Percentiles rank a stretch among this genome's conserved stretches.
These are phyloP conservation scores for Leccinum boreale DNA, from an alignment of 768 basidiomycete species.

Conservation along the genomic window DNA sequence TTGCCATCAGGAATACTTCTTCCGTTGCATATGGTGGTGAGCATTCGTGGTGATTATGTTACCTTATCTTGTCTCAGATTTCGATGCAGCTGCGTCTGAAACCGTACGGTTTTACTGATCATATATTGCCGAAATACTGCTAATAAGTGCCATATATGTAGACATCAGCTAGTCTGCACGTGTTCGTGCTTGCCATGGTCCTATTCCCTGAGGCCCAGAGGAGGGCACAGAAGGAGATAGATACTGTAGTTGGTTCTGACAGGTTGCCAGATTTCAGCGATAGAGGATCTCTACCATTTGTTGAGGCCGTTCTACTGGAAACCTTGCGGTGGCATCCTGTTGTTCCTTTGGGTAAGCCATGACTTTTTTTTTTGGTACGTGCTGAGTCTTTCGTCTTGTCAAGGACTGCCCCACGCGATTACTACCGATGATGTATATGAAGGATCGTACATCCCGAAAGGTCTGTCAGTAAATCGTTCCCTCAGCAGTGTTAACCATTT, in stretches of 20 bases:
- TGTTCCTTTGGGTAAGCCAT: conserved; percentile 19
- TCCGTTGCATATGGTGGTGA: conserved; percentile 24
- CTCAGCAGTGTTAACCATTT: not conserved
- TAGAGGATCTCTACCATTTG: conserved; percentile 21
- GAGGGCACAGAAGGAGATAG: conserved; percentile 25
- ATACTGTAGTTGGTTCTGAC: conserved; percentile 17
- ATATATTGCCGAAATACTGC: not conserved
- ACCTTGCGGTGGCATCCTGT: conserved; percentile 23
- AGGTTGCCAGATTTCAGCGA: conserved; percentile 24
- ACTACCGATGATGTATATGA: conserved; percentile 22
- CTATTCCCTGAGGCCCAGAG: conserved; percentile 23
- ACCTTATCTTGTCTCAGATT: not conserved
- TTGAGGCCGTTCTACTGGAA: conserved; percentile 25
- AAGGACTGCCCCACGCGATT: conserved; percentile 24
- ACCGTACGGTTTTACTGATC: conserved; percentile 17
- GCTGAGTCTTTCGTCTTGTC: not conserved
- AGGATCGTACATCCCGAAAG: conserved; percentile 23
- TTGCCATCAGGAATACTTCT: conserved; percentile 20
- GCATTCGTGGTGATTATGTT: not conserved
- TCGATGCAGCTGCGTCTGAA: conserved; percentile 22
- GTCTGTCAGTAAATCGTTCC: conserved; percentile 4
- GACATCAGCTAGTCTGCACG: conserved; percentile 19
- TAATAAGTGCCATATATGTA: conserved; percentile 1
- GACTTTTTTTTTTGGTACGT: not conserved
- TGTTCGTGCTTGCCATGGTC: conserved; percentile 30